phyloP scores from a whole-genome alignment of 1,284 basidiomycete genomes.

The Sporisorium iseilematis-ciliati region DNA sequence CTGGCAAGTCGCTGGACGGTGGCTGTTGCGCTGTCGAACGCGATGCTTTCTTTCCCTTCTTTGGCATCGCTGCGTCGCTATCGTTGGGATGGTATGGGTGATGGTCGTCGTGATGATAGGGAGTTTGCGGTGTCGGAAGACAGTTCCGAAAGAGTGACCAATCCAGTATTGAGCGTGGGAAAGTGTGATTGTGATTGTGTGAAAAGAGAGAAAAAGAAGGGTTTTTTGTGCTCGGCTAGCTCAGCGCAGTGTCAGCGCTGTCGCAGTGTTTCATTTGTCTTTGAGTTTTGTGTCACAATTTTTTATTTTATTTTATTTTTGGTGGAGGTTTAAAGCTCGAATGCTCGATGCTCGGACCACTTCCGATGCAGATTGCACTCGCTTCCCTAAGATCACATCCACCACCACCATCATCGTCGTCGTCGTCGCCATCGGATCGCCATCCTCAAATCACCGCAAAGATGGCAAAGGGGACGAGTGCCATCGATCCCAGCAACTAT shows the following conservation, averaged over 20 bases:
- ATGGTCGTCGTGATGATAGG: neutral
- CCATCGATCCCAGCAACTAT: constrained; percentile 56
- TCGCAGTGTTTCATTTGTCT: too few relatives aligned
- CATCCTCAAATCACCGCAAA: neutral
- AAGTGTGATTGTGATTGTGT: neutral
- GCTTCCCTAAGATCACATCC: neutral
- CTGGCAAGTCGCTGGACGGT: constrained; percentile 15
- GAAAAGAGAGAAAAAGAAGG: neutral
- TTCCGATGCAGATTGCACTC: constrained; percentile 4
- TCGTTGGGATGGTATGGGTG: neutral
- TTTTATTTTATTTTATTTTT: constrained; percentile 1
- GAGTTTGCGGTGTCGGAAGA: neutral
- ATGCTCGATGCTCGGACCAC: constrained; percentile 23
- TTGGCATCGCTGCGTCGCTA: constrained; percentile 23
- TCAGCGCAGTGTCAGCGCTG: neutral
- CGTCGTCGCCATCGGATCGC: constrained; percentile 1
- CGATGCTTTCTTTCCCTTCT: constrained; percentile 44
- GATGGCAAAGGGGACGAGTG: constrained; percentile 44
- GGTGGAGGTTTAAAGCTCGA: constrained; percentile 2
- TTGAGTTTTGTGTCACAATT: constrained; percentile 17
- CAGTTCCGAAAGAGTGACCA: neutral
- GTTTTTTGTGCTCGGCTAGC: constrained; percentile 9
- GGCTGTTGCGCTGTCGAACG: constrained; percentile 15
- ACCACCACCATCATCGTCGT: constrained; percentile 4
- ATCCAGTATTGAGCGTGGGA: neutral